Evolutionary conservation across 1,139 yeast species (phyloP).

Genomic region (Keqinozyma sinolaborantium): DNA sequence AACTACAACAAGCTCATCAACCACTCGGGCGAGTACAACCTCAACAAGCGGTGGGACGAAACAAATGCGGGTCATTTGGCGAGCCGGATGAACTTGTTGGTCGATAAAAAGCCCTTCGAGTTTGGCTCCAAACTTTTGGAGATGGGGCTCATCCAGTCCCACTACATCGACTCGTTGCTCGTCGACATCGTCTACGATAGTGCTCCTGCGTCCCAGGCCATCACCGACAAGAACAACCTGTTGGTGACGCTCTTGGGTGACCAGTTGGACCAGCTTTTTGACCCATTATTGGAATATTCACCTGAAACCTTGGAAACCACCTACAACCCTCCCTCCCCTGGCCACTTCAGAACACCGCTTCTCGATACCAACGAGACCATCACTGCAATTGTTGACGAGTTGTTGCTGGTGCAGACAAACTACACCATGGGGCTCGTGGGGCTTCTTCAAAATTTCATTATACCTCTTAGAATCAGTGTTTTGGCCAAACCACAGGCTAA

Average conservation of each 20-base stretch:
- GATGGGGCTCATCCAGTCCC: slow-evolving; percentile 60
- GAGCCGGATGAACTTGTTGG: slow-evolving; percentile 51
- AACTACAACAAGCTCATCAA: slow-evolving; percentile 56
- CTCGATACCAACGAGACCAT: slow-evolving; percentile 10
- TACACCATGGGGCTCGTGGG: slow-evolving; percentile 69
- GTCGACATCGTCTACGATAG: slow-evolving; percentile 73
- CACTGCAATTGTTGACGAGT: slow-evolving; percentile 59
- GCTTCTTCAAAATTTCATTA: slow-evolving; percentile 71
- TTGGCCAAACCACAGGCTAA: slow-evolving; percentile 46
- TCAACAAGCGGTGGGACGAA: slow-evolving; percentile 54
- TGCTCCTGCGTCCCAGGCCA: slow-evolving; percentile 16
- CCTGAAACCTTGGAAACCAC: slow-evolving; percentile 79
- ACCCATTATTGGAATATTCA: slow-evolving; percentile 84
- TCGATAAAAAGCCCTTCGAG: slow-evolving; percentile 47
- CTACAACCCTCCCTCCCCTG: slow-evolving; percentile 49
- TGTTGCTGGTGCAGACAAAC: slow-evolving; percentile 67
- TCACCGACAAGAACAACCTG: slow-evolving; percentile 62
- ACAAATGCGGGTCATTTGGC: slow-evolving; percentile 79
- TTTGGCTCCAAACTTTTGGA: slow-evolving; percentile 50
- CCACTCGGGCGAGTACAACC: slow-evolving; percentile 19
- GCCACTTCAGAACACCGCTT: slow-evolving; percentile 10
- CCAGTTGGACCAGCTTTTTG: slow-evolving; percentile 84
- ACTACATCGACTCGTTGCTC: slow-evolving; percentile 50
- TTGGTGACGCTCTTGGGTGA: slow-evolving; percentile 75
- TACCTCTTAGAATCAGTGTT: slow-evolving; percentile 73